These are phyloP conservation scores for Xylaria nigripes DNA, from an alignment of 495 filamentous ascomycete species.

Conservation along the genomic window DNA sequence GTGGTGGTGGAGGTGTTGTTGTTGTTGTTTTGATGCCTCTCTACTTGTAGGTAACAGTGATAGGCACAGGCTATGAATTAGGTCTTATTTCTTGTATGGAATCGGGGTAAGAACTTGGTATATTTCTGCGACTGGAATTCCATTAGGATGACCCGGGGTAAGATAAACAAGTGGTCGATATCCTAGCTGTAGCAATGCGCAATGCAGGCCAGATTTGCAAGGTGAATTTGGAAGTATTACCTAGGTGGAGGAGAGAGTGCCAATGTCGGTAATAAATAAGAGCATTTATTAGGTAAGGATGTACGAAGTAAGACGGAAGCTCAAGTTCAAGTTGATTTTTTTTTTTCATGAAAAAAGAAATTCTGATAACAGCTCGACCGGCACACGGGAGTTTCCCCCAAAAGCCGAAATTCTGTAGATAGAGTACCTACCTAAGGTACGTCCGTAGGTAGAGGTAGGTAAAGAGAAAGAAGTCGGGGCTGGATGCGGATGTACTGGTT, in stretches of 20 bases:
- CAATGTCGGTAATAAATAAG: neutral
- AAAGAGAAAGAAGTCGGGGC: neutral
- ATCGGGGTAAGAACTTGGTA: constrained; percentile 13
- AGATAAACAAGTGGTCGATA: neutral
- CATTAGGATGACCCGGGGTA: constrained; percentile 21
- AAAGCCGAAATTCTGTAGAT: neutral
- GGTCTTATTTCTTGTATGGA: constrained; percentile 23
- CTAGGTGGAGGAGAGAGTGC: neutral
- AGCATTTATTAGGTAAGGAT: too few species aligned
- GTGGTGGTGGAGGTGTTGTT: too few species aligned
- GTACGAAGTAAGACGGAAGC: too few species aligned
- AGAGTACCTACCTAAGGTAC: neutral
- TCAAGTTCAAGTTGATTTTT: neutral
- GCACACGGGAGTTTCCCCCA: constrained; percentile 3
- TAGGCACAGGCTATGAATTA: constrained; percentile 14
- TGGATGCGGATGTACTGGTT: neutral
- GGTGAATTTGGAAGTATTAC: neutral
- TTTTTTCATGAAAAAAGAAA: neutral
- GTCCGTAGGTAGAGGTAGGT: too few species aligned
- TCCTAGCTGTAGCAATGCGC: neutral
- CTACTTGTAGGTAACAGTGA: too few species aligned
- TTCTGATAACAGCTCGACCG: neutral
- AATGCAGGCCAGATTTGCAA: neutral
- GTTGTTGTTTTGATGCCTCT: neutral
- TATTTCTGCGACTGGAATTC: constrained; percentile 24